A percentile compares a stretch with the other conserved stretches of the same genome.
phyloP scores from a whole-genome alignment of 2,329 filamentous ascomycete species.

The Paracoccidioides brasiliensis region DNA sequence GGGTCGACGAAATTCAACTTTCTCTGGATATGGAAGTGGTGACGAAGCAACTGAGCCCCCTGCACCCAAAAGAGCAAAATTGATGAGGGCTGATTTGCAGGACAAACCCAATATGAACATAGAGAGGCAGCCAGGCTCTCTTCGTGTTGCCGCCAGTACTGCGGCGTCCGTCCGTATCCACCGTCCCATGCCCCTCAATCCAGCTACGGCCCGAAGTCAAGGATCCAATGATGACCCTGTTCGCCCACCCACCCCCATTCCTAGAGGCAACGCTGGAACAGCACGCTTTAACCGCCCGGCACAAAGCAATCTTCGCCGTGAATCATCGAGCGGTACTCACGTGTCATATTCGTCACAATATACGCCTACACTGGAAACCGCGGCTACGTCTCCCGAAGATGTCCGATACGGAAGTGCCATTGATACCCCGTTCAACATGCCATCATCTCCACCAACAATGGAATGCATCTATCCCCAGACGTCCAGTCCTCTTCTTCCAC shows the following conservation, averaged over 20 bases:
- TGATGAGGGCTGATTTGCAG: constrained; percentile 59
- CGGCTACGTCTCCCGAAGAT: constrained; percentile 38
- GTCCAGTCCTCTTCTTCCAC: constrained; percentile 66
- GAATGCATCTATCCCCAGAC: constrained; percentile 50
- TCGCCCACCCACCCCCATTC: constrained; percentile 35
- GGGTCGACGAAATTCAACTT: constrained; percentile 25
- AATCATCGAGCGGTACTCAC: constrained; percentile 43
- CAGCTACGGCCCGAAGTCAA: constrained; percentile 18
- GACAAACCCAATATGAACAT: constrained; percentile 54
- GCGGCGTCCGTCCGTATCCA: constrained; percentile 77
- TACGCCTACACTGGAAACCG: constrained; percentile 30
- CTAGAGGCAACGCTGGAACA: constrained; percentile 17
- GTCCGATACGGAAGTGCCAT: constrained; percentile 37
- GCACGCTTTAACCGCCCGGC: constrained; percentile 21
- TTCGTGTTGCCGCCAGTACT: constrained; percentile 82
- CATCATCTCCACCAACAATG: constrained; percentile 78
- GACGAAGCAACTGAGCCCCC: constrained; percentile 51
- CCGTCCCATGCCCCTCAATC: constrained; percentile 49
- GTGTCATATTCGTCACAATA: constrained; percentile 27
- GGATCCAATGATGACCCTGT: constrained; percentile 31
- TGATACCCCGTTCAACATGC: constrained; percentile 67
- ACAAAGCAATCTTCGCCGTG: constrained; percentile 45
- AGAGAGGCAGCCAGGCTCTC: constrained; percentile 59
- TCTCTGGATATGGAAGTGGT: constrained; percentile 56
- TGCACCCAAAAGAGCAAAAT: constrained; percentile 65